Percentiles rank a stretch among this genome's conserved stretches.
Evolutionary conservation across 148 eudicot species (phyloP).

Genomic region (Cornus suecica): DNA sequence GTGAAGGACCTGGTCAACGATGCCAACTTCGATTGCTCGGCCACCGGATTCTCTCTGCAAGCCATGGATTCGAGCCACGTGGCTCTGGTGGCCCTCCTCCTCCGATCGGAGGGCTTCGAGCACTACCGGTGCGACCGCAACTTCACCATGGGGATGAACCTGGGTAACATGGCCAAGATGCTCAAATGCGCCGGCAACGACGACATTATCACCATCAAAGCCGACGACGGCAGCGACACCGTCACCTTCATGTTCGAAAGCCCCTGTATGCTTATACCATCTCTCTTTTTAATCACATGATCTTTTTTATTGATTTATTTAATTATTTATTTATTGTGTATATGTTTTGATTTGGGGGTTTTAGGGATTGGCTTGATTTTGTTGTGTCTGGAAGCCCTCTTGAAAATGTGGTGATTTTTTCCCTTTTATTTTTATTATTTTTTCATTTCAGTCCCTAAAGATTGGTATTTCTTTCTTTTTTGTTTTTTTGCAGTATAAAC

Average conservation of each 20-base stretch:
- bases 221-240: constrained; percentile 54
- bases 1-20: constrained; percentile 62
- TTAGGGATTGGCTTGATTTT: not conserved
- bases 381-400: not conserved
- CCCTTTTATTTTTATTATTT: too few species aligned
- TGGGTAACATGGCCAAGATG: constrained; percentile 54
- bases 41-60: constrained; percentile 61
- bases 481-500: too few species aligned
- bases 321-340: too few species aligned
- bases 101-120: constrained; percentile 67
- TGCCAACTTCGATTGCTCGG: constrained; percentile 65
- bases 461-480: too few species aligned
- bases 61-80: constrained; percentile 84
- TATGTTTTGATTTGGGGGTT: too few species aligned
- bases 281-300: not conserved
- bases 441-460: not conserved
- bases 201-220: constrained; percentile 61
- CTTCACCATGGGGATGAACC: constrained; percentile 61
- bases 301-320: too few species aligned
- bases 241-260: constrained; percentile 78
- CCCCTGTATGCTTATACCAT: constrained; percentile 37
- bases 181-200: constrained; percentile 54
- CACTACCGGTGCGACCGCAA: constrained; percentile 65
- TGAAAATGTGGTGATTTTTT: too few species aligned
- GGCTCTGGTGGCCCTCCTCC: constrained; percentile 58